Percentiles rank a stretch among this genome's conserved stretches.
These are phyloP conservation scores for Phytophthora agathidicida DNA, from an alignment of 352 stramenopile genomes.

Conservation along the genomic window DNA sequence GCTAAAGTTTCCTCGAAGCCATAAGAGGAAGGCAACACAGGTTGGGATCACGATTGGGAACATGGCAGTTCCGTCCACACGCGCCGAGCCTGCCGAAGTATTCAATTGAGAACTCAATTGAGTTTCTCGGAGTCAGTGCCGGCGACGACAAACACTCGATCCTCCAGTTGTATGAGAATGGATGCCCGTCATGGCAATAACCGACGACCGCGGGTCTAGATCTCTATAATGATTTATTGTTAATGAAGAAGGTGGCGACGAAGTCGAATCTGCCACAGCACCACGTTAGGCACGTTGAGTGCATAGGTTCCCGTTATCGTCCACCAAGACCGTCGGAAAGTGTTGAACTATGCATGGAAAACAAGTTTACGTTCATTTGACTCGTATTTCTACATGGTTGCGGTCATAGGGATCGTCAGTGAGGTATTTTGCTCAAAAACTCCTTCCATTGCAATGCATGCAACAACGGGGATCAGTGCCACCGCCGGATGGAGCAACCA, in stretches of 20 bases:
- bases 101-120: too few species aligned
- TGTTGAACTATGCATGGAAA: neutral
- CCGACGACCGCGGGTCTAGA: slow-evolving; percentile 16
- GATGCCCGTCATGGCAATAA: slow-evolving; percentile 43
- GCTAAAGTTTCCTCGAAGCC: too few species aligned
- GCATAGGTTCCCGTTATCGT: neutral
- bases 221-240: too few species aligned
- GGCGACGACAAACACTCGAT: slow-evolving; percentile 48
- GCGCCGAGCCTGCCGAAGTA: slow-evolving; percentile 39
- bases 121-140: slow-evolving; percentile 53
- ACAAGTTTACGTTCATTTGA: too few species aligned
- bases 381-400: too few species aligned
- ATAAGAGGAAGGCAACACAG: too few species aligned
- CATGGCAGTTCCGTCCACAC: too few species aligned
- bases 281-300: neutral
- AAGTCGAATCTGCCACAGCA: slow-evolving; percentile 14
- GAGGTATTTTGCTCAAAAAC: too few species aligned
- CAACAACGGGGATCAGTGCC: too few species aligned
- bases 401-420: too few species aligned
- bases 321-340: slow-evolving; percentile 1
- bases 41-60: too few species aligned
- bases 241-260: slow-evolving; percentile 18
- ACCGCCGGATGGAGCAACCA: neutral
- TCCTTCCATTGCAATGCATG: too few species aligned
- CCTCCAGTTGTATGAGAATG: slow-evolving; percentile 63